phyloP scores from a whole-genome alignment of 2,329 filamentous ascomycete genomes.

The Cladosporium halotolerans region DNA sequence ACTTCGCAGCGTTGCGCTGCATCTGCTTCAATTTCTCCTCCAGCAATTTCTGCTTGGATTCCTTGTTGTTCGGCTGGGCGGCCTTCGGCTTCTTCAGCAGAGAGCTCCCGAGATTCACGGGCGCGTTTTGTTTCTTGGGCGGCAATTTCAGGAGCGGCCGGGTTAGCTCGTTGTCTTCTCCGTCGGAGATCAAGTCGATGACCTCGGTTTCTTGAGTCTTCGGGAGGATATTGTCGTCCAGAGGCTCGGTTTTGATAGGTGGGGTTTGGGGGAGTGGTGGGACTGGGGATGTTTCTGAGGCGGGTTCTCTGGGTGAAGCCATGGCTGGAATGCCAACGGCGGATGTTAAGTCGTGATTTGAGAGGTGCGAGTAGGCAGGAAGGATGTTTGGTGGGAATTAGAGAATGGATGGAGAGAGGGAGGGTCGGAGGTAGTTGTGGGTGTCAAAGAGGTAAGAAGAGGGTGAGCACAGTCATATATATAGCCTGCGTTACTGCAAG shows the following conservation, averaged over 20 bases:
- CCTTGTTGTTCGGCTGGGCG: neutral
- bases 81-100: neutral
- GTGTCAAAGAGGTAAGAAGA: no score
- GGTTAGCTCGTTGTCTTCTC: neutral
- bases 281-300: neutral
- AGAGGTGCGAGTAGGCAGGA: neutral
- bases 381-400: neutral
- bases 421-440: no score
- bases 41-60: neutral
- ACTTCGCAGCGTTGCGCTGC: no score
- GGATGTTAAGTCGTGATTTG: neutral
- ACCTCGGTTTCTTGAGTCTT: neutral
- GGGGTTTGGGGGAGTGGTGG: neutral
- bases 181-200: slow-evolving; percentile 1
- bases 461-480: no score
- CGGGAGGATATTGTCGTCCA: neutral
- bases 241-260: neutral
- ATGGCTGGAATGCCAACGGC: no score
- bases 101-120: neutral
- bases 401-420: neutral
- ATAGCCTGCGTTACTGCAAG: no score
- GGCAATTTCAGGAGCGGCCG: neutral
- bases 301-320: no score
- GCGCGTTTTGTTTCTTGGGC: neutral
- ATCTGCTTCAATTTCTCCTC: neutral